These are phyloP conservation scores for Mycosphaerella arachidis DNA, from an alignment of 2,329 filamentous ascomycete species.

Conservation along the genomic window DNA sequence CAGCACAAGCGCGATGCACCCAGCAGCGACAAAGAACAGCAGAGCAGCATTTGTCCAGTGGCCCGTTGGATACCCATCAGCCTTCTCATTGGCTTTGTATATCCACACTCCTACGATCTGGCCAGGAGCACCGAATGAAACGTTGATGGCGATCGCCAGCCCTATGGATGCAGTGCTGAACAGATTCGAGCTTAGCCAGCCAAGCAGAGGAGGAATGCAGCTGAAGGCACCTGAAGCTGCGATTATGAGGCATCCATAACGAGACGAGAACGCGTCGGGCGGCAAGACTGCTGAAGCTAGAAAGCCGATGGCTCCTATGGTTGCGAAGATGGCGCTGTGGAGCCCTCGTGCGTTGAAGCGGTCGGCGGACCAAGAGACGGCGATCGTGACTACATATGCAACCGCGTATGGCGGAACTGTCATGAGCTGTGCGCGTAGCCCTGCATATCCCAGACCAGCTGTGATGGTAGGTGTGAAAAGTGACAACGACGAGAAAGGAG, in stretches of 20 bases:
- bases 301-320: slow-evolving; percentile 54
- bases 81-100: slow-evolving; percentile 60
- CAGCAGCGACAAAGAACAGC: slow-evolving; percentile 55
- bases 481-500: slow-evolving; percentile 26
- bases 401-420: slow-evolving; percentile 32
- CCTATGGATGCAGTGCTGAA: slow-evolving; percentile 61
- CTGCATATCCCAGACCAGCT: slow-evolving; percentile 57
- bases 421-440: slow-evolving; percentile 42
- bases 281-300: slow-evolving; percentile 61
- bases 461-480: slow-evolving; percentile 48
- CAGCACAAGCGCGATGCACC: slow-evolving; percentile 51
- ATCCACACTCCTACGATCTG: slow-evolving; percentile 73
- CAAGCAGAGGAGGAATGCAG: slow-evolving; percentile 64
- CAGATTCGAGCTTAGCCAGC: slow-evolving; percentile 67
- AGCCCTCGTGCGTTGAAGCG: slow-evolving; percentile 55
- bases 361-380: slow-evolving; percentile 54
- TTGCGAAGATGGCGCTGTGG: slow-evolving; percentile 48
- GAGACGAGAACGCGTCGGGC: slow-evolving; percentile 52
- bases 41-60: slow-evolving; percentile 64
- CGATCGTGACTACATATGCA: slow-evolving; percentile 46
- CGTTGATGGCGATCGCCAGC: slow-evolving; percentile 66
- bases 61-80: slow-evolving; percentile 62
- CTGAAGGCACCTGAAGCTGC: slow-evolving; percentile 63
- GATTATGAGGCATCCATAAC: slow-evolving; percentile 68
- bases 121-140: slow-evolving; percentile 63